A percentile compares a stretch with the other conserved stretches of the same genome.
phyloP scores from a whole-genome alignment of 768 basidiomycete genomes.

The Russula lepida region DNA sequence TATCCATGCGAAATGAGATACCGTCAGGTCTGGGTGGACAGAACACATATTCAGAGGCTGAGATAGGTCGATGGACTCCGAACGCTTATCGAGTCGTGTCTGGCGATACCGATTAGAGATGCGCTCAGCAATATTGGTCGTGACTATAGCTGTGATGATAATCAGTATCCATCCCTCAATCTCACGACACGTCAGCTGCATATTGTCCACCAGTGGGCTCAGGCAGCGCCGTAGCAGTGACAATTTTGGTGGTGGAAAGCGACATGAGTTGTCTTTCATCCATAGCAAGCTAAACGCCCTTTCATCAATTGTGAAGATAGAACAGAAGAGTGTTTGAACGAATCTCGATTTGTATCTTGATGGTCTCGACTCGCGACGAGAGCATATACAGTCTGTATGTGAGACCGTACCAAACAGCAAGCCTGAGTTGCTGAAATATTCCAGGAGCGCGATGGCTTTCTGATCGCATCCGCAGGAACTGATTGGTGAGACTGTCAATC shows the following conservation, averaged over 20 bases:
- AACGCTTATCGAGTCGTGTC: no score
- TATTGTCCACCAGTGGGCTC: no score
- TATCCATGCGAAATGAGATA: no score
- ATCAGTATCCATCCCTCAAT: no score
- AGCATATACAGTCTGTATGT: not conserved
- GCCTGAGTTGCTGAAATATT: not conserved
- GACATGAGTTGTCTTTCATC: not conserved
- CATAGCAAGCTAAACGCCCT: not conserved
- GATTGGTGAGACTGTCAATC: not conserved
- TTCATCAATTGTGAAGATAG: not conserved
- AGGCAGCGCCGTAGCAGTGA: no score
- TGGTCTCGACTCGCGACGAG: not conserved
- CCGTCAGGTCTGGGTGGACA: no score
- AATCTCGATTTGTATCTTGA: not conserved
- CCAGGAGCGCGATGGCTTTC: constrained; percentile 2
- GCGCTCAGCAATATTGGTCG: no score
- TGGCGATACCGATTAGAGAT: no score
- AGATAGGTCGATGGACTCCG: no score
- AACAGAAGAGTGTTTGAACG: not conserved
- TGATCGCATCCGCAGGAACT: not conserved
- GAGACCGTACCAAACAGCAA: not conserved
- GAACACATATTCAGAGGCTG: no score
- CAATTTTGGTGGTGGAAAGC: not conserved
- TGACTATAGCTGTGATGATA: no score
- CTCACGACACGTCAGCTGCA: no score